These are phyloP conservation scores for Chenopodium suecicum DNA, from an alignment of 148 eudicot genomes.

Conservation along the genomic window DNA sequence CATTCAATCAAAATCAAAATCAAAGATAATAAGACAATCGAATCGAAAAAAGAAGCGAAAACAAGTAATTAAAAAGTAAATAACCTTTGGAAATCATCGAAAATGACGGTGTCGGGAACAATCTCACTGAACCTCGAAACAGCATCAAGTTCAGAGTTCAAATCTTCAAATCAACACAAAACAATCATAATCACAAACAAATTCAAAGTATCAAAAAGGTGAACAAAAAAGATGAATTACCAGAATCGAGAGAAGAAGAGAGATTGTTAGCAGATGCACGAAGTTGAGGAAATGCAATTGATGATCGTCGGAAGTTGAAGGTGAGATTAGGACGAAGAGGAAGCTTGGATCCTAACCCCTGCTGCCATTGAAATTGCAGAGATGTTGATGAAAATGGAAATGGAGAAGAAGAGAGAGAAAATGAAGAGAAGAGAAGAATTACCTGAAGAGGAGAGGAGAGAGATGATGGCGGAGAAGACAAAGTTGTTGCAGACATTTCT, in stretches of 20 bases:
- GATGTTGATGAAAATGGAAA: not conserved
- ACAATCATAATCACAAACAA: not conserved
- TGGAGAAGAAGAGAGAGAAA: not conserved
- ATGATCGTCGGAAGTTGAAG: conserved; percentile 38
- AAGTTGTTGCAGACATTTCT: conserved; percentile 26
- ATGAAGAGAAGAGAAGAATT: not conserved
- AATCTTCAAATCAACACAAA: conserved; percentile 34
- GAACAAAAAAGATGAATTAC: conserved; percentile 25
- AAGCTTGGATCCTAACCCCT: conserved; percentile 40
- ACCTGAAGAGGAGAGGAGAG: conserved; percentile 31
- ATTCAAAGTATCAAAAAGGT: not conserved
- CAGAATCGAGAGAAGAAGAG: conserved; percentile 56
- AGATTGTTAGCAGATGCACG: conserved; percentile 49
- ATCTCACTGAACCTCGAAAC: conserved; percentile 79
- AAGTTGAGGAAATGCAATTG: conserved; percentile 36
- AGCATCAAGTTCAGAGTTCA: conserved; percentile 69
- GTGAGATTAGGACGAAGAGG: conserved; percentile 27
- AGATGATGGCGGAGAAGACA: conserved; percentile 40
- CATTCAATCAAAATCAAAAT: not conserved
- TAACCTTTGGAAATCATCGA: conserved; percentile 91
- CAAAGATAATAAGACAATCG: not conserved
- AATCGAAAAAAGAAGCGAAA: not conserved
- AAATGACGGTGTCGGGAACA: conserved; percentile 93
- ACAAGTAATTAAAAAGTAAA: not conserved
- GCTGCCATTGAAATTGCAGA: conserved; percentile 11